These are phyloP conservation scores for Breynia disticha DNA, from an alignment of 441 rosid genomes.

Conservation along the genomic window DNA sequence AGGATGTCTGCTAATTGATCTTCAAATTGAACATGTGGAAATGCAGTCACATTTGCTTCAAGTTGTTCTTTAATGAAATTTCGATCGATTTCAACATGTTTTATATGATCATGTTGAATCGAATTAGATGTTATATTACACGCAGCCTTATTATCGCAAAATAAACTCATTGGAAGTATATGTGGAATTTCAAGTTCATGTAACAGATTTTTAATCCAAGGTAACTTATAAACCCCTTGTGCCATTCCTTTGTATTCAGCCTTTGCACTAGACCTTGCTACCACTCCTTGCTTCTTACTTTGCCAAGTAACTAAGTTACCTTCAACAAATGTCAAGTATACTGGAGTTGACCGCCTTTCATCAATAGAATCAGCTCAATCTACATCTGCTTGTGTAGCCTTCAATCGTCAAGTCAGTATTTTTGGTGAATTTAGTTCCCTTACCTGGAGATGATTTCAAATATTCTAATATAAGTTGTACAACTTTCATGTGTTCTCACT, in stretches of 20 bases:
- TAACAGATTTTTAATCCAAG: no score
- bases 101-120: no score
- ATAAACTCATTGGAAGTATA: no score
- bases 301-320: not conserved
- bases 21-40: no score
- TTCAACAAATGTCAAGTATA: not conserved
- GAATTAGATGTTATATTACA: no score
- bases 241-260: slow-evolving; percentile 5
- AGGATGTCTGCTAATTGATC: no score
- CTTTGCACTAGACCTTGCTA: slow-evolving; percentile 1
- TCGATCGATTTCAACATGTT: no score
- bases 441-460: not conserved
- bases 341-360: not conserved
- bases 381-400: not conserved
- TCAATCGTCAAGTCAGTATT: not conserved
- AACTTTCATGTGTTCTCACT: not conserved
- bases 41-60: no score
- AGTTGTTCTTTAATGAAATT: no score
- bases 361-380: slow-evolving; percentile 1
- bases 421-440: not conserved
- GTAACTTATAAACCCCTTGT: no score
- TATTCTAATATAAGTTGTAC: not conserved
- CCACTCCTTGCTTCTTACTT: not conserved
- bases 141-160: no score
- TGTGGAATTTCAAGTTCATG: no score